Base-by-base conservation (phyloP, 176 grass and related monocot species). In the Tuctoria greenei region DNA sequence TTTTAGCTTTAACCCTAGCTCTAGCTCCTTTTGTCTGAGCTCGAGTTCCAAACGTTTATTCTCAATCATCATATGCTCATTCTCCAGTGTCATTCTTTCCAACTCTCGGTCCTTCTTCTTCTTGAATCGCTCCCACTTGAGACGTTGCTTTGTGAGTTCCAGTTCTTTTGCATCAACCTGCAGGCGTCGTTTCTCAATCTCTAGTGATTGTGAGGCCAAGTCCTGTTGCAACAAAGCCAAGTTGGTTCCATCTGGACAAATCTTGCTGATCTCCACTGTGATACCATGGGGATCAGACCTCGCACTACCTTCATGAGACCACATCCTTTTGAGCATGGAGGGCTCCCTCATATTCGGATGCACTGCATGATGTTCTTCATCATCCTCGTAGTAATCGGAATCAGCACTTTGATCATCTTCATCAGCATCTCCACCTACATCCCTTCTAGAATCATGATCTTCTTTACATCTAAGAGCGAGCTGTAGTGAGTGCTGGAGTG, bases 81-180 rank as follows among this genome's bases (percentile, higher is more conserved):
- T 98, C 78, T 92, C 84, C 78, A 94, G 37, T 6, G 74, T 76
- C 86, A 92, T 88, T 72, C 41, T 98, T 79, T 98, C 82, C 74
- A 98, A 41, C 67, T 94, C 89, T 46, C 79, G 75, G 24, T 98
- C 95, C 82, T 98, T 94, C 84, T 88, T 94, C 69, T 86, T 92
- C 68, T 76, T 87, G 66, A 92, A 92, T 52, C 42, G 76, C 50
- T 86, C 85, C 95, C 95, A 98, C 69, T 88, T 92, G 39, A 86
- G 65, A 78, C 82, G 88, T 67, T 92, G 86, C 61, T 79, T 84
- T 81, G 84, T 58, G 15, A 92, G 79, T 64, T 90, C 91, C 59
- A 94, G 44, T 52, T 50, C 72, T 40, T 92, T 83, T 52, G 47
- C 72, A 82, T 92, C 83, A 71, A 94, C 81, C 36, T 88, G 76